Conservation (phyloP, 2,329 filamentous ascomycete species). For the Albifimbria verrucaria region DNA sequence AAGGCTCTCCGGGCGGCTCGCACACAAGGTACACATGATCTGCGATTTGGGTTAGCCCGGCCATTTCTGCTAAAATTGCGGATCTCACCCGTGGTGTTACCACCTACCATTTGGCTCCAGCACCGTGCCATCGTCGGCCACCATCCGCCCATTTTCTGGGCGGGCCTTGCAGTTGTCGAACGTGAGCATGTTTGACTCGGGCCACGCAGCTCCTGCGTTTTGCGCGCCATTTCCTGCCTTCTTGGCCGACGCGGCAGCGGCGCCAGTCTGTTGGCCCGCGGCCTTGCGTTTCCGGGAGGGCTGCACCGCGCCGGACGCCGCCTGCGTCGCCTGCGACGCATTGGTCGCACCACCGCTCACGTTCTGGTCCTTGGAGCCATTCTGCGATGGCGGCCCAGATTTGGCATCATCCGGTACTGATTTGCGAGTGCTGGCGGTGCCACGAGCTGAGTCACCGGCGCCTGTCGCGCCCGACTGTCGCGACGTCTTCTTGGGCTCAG, state of each 20-base stretch:
- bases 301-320: slow-evolving; percentile 42
- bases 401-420: slow-evolving; percentile 37
- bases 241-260: slow-evolving; percentile 19
- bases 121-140: slow-evolving; percentile 86
- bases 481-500: slow-evolving; percentile 54
- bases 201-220: slow-evolving; percentile 37
- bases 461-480: slow-evolving; percentile 40
- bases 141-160: slow-evolving; percentile 72
- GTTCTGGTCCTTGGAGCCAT: slow-evolving; percentile 34
- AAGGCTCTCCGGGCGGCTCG: slow-evolving; percentile 95
- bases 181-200: slow-evolving; percentile 82
- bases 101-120: slow-evolving; percentile 79
- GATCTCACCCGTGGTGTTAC: slow-evolving; percentile 5
- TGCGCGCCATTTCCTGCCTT: slow-evolving; percentile 24
- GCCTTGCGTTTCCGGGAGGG: slow-evolving; percentile 85
- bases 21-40: slow-evolving; percentile 92
- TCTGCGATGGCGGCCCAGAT: slow-evolving; percentile 25
- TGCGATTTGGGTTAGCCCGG: slow-evolving; percentile 35
- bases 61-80: slow-evolving; percentile 9
- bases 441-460: slow-evolving; percentile 32
- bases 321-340: slow-evolving; percentile 43
- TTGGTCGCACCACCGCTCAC: slow-evolving; percentile 17
- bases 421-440: slow-evolving; percentile 38
- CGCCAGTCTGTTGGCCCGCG: slow-evolving; percentile 32
- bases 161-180: slow-evolving; percentile 71